A percentile compares a stretch with the other conserved stretches of the same genome.
Evolutionary conservation across 257 asterid genomes (phyloP).

Genomic region (Sherardia arvensis): DNA sequence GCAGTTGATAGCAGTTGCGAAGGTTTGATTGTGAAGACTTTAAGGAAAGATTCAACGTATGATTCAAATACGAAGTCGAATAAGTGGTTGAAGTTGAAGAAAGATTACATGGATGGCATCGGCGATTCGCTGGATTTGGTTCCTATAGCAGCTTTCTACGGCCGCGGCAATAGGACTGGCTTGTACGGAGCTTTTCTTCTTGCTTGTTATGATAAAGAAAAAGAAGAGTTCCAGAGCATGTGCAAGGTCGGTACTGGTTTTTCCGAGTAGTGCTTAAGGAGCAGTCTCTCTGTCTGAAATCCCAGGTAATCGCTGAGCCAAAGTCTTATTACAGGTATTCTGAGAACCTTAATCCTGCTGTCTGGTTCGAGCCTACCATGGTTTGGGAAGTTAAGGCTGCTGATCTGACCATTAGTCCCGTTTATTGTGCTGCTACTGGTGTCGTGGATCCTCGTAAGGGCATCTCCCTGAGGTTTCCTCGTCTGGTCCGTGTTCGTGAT

Average conservation of each 20-base stretch:
- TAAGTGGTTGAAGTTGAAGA: slow-evolving; percentile 91
- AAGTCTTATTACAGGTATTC: slow-evolving; percentile 84
- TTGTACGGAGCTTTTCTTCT: slow-evolving; percentile 93
- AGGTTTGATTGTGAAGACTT: slow-evolving; percentile 90
- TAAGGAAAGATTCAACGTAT: slow-evolving; percentile 80
- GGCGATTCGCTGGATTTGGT: slow-evolving; percentile 97
- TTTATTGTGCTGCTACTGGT: slow-evolving; percentile 91
- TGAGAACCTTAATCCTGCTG: slow-evolving; percentile 74
- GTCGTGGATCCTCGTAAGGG: slow-evolving; percentile 81
- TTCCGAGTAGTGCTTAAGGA: slow-evolving; percentile 86
- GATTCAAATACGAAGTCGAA: slow-evolving; percentile 86
- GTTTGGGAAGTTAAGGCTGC: slow-evolving; percentile 99
- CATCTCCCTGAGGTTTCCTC: slow-evolving; percentile 83
- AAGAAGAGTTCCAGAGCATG: slow-evolving; percentile 89
- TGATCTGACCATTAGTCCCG: slow-evolving; percentile 94
- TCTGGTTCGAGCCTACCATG: slow-evolving; percentile 96
- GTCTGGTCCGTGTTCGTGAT: slow-evolving; percentile 68
- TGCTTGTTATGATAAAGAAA: slow-evolving; percentile 81
- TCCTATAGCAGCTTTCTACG: slow-evolving; percentile 93
- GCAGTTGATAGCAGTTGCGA: slow-evolving; percentile 81
- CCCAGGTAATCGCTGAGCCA: slow-evolving; percentile 73
- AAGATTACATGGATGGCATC: slow-evolving; percentile 84
- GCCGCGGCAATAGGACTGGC: slow-evolving; percentile 91
- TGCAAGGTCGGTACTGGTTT: slow-evolving; percentile 99
- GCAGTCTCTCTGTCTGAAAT: slow-evolving; percentile 71